These are phyloP conservation scores for Phaeosphaeria sp. DNA, from an alignment of 2,329 filamentous ascomycete species.

Conservation along the genomic window DNA sequence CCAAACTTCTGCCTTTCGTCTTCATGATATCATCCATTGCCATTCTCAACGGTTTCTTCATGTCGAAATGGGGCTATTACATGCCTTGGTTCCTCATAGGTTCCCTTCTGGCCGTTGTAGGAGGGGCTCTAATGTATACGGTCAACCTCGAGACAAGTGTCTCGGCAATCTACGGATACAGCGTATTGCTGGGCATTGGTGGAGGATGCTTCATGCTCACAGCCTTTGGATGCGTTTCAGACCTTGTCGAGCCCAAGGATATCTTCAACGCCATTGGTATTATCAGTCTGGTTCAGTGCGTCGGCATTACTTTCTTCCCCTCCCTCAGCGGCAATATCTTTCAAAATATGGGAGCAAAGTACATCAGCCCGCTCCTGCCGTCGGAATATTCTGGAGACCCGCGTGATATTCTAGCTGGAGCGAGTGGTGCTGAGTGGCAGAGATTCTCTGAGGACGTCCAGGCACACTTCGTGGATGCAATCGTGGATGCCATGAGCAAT, in stretches of 20 bases:
- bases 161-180: conserved; percentile 30
- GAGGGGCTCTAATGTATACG: conserved; percentile 22
- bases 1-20: conserved; percentile 32
- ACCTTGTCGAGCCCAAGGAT: conserved; percentile 12
- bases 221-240: conserved; percentile 18
- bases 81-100: conserved; percentile 22
- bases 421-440: conserved; percentile 1
- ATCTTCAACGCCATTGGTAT: conserved; percentile 21
- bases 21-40: conserved; percentile 14
- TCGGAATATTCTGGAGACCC: conserved; percentile 3
- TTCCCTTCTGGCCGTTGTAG: conserved; percentile 13
- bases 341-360: conserved; percentile 5
- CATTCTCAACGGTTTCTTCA: conserved; percentile 20
- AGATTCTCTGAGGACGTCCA: conserved; percentile 5
- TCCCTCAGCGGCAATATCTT: conserved; percentile 10
- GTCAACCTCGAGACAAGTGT: conserved; percentile 9
- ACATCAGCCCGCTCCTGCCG: conserved; percentile 4
- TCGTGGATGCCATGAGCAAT: conserved; percentile 9
- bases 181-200: conserved; percentile 26
- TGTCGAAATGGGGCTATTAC: conserved; percentile 23
- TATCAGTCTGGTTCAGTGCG: conserved; percentile 19
- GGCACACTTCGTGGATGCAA: not conserved
- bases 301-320: conserved; percentile 18
- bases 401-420: not conserved
- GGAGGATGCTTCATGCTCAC: conserved; percentile 22